Evolutionary conservation across 768 basidiomycete species (phyloP).

Genomic region (Mycena latifolia): DNA sequence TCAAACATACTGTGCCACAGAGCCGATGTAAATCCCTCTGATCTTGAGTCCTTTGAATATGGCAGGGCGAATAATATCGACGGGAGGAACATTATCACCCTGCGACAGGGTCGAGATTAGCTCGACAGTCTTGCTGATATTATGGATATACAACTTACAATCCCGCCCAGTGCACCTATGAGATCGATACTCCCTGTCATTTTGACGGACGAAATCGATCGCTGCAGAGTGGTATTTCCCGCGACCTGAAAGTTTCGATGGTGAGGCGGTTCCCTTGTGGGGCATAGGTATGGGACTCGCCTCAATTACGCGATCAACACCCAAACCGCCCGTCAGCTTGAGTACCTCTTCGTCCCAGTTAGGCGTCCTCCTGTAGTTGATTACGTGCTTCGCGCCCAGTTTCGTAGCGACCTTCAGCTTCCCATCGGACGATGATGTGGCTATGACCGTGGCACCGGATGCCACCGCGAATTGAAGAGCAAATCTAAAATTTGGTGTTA

Average conservation of each 20-base stretch:
- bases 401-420: slow-evolving; percentile 57
- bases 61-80: slow-evolving; percentile 43
- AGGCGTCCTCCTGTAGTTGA: slow-evolving; percentile 64
- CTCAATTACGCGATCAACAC: slow-evolving; percentile 40
- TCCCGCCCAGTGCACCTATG: slow-evolving; percentile 62
- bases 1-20: slow-evolving; percentile 53
- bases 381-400: slow-evolving; percentile 57
- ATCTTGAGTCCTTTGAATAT: slow-evolving; percentile 49
- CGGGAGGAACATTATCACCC: too few species aligned
- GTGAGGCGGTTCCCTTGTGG: too few species aligned
- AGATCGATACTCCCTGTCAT: slow-evolving; percentile 59
- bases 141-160: slow-evolving; percentile 42
- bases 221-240: slow-evolving; percentile 62
- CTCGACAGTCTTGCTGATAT: neutral
- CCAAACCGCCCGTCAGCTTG: slow-evolving; percentile 43
- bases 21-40: slow-evolving; percentile 60
- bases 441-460: slow-evolving; percentile 62
- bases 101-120: neutral
- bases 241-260: slow-evolving; percentile 57
- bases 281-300: slow-evolving; percentile 8
- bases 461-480: slow-evolving; percentile 63
- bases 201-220: slow-evolving; percentile 54
- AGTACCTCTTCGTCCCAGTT: slow-evolving; percentile 64
- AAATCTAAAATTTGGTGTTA: slow-evolving; percentile 44
- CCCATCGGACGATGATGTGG: slow-evolving; percentile 62